These are phyloP conservation scores for Tuctoria greenei DNA, from an alignment of 176 grass and related monocot species.

Conservation along the genomic window DNA sequence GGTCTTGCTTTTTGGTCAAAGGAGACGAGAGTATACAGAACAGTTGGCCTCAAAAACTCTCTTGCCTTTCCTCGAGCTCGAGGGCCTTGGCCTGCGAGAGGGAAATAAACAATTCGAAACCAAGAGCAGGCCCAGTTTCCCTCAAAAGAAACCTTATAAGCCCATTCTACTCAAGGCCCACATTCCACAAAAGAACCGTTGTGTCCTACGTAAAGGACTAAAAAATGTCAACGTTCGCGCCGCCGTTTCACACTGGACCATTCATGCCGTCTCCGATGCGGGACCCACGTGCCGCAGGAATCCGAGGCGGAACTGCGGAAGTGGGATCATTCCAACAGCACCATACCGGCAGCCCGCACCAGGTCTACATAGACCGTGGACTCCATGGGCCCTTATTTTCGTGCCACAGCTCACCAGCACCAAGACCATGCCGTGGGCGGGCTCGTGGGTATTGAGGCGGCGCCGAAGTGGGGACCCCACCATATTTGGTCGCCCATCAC, in stretches of 20 bases:
- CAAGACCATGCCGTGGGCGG: conserved; percentile 13
- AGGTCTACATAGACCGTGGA: not conserved
- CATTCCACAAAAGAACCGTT: too few relatives aligned
- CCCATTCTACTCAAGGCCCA: not conserved
- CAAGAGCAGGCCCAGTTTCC: not conserved
- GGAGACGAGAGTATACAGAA: not conserved
- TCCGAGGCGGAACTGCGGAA: conserved; percentile 50
- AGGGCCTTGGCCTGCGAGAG: too few relatives aligned
- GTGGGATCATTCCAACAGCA: conserved; percentile 47
- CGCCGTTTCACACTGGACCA: conserved; percentile 37
- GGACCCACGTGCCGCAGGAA: conserved; percentile 38
- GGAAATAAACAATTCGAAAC: too few relatives aligned
- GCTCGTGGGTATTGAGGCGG: not conserved
- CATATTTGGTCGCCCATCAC: conserved; percentile 30
- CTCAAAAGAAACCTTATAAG: too few relatives aligned
- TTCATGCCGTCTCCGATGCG: conserved; percentile 8
- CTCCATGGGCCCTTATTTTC: rapidly evolving
- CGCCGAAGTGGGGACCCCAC: conserved; percentile 19
- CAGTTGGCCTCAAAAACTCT: too few relatives aligned
- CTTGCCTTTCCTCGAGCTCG: too few relatives aligned
- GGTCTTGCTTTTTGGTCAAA: not conserved
- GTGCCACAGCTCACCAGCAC: not conserved
- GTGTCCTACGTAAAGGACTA: too few relatives aligned
- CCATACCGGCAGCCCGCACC: not conserved
- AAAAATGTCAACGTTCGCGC: conserved; percentile 33